phyloP scores from a whole-genome alignment of 2,329 filamentous ascomycete species.

The Sporothrix curviconia region DNA sequence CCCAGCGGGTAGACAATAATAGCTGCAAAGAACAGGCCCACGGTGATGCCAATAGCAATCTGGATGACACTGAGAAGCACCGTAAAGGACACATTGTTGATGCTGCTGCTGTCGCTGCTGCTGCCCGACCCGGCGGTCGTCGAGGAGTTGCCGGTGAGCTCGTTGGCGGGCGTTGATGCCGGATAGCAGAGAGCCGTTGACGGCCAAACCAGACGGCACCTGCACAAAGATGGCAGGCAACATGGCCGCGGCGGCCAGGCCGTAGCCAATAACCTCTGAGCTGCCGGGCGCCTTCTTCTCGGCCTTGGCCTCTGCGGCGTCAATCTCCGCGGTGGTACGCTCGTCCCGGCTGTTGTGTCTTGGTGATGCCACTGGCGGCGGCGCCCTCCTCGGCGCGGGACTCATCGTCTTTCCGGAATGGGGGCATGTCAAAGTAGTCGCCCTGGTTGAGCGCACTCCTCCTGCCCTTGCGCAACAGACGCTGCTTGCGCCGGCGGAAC shows the following conservation, averaged over 20 bases:
- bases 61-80: slow-evolving; percentile 54
- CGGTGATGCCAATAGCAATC: slow-evolving; percentile 56
- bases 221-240: slow-evolving; percentile 78
- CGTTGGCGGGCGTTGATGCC: slow-evolving; percentile 51
- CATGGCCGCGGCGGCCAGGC: slow-evolving; percentile 76
- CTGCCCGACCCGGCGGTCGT: slow-evolving; percentile 21
- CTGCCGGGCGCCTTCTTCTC: slow-evolving; percentile 22
- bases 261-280: slow-evolving; percentile 54
- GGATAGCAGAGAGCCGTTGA: slow-evolving; percentile 51
- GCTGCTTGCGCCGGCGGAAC: not conserved
- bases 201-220: slow-evolving; percentile 57
- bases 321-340: not conserved
- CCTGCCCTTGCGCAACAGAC: not conserved
- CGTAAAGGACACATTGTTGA: slow-evolving; percentile 44
- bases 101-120: slow-evolving; percentile 16
- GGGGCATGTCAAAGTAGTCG: slow-evolving; percentile 12
- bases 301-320: slow-evolving; percentile 20
- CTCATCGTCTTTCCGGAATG: slow-evolving; percentile 8
- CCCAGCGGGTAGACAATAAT: slow-evolving; percentile 50
- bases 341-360: slow-evolving; percentile 3
- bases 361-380: not conserved
- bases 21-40: slow-evolving; percentile 51
- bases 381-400: slow-evolving; percentile 14
- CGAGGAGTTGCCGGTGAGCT: slow-evolving; percentile 42
- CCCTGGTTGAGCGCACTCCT: not conserved